Evolutionary conservation across 345 rosid genomes (phyloP).

Genomic region (Salix exigua): DNA sequence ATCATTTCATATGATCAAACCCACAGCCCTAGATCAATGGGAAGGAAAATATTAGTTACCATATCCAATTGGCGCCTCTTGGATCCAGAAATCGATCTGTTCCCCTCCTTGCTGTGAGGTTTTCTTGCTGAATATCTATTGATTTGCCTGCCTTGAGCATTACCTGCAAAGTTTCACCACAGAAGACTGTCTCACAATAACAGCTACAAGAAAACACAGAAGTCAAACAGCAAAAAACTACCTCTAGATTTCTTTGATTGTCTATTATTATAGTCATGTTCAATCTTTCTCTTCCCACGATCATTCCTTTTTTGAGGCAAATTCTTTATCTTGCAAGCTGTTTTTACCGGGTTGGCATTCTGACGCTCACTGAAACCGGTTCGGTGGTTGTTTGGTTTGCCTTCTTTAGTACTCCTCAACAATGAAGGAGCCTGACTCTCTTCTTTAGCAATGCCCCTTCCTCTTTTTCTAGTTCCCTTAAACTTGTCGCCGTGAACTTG

Average conservation of each 20-base stretch:
- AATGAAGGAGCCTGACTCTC: not conserved
- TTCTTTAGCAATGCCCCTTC: too few relatives aligned
- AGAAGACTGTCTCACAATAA: not conserved
- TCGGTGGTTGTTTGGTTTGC: slow-evolving; percentile 4
- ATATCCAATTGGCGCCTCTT: slow-evolving; percentile 13
- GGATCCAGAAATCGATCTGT: slow-evolving; percentile 13
- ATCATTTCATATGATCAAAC: slow-evolving; percentile 6
- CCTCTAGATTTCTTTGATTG: slow-evolving; percentile 12
- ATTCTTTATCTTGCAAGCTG: slow-evolving; percentile 2
- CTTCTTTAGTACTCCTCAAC: slow-evolving; percentile 1
- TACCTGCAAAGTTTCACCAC: slow-evolving; percentile 1
- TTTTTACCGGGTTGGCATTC: slow-evolving; percentile 6
- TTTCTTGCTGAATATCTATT: slow-evolving; percentile 8
- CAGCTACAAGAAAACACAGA: not conserved
- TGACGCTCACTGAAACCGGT: not conserved
- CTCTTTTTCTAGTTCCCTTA: too few relatives aligned
- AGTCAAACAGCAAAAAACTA: slow-evolving; percentile 1
- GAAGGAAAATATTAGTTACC: slow-evolving; percentile 13
- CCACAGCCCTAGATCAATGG: too few relatives aligned
- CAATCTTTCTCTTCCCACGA: slow-evolving; percentile 7
- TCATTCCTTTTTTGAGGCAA: not conserved
- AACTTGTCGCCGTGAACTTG: not conserved
- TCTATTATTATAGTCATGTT: not conserved
- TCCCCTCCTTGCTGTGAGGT: not conserved
- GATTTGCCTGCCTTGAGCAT: not conserved